Conservation (phyloP, 2,329 filamentous ascomycete species). For the Ceratocystis destructans region DNA sequence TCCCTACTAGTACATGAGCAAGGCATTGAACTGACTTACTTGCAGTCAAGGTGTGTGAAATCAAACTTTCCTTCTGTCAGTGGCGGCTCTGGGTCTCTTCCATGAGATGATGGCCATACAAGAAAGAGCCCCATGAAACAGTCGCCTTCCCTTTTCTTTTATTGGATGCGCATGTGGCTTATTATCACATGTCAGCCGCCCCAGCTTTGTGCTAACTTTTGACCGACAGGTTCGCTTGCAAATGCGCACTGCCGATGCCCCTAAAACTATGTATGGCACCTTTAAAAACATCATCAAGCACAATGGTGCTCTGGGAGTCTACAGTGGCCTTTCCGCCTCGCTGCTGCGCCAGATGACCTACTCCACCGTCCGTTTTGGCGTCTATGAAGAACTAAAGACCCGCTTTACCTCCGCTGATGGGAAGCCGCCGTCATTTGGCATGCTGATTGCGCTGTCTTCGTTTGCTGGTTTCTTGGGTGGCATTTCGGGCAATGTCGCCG, state of each 20-base stretch:
- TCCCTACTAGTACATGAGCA: not conserved
- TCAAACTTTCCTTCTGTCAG: not conserved
- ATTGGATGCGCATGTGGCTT: constrained; percentile 2
- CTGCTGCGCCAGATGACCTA: constrained; percentile 91
- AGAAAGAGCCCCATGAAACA: constrained; percentile 14
- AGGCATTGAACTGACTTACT: constrained; percentile 7
- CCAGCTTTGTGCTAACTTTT: constrained; percentile 9
- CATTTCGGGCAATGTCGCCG: constrained; percentile 81
- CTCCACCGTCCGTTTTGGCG: constrained; percentile 87
- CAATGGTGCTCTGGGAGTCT: constrained; percentile 68
- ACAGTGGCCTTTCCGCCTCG: constrained; percentile 82
- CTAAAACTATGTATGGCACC: constrained; percentile 72
- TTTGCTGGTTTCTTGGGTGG: constrained; percentile 79
- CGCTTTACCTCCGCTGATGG: constrained; percentile 37
- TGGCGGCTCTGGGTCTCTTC: not conserved
- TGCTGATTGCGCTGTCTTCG: constrained; percentile 71
- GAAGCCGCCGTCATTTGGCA: constrained; percentile 50
- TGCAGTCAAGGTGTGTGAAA: constrained; percentile 38
- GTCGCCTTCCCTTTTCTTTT: constrained; percentile 2
- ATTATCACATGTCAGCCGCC: constrained; percentile 8
- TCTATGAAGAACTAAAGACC: constrained; percentile 87
- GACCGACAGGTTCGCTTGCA: constrained; percentile 65
- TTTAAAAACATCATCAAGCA: constrained; percentile 66
- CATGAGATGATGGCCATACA: not conserved
- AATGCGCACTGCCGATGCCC: constrained; percentile 61